These are phyloP conservation scores for Drechslera avenae DNA, from an alignment of 2,329 filamentous ascomycete genomes.

Conservation along the genomic window DNA sequence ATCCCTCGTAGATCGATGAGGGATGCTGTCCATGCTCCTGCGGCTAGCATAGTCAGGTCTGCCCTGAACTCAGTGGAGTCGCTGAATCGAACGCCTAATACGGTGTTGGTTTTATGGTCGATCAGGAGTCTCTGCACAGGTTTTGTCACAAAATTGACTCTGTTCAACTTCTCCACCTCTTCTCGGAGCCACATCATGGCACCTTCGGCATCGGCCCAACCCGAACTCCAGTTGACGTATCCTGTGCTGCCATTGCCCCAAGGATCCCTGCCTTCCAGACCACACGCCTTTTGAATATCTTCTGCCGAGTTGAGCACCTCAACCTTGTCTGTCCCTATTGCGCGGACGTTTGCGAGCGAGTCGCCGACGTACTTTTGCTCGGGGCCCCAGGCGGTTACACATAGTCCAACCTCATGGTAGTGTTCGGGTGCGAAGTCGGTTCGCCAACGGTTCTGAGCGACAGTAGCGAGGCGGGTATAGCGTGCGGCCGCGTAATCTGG, in stretches of 20 bases:
- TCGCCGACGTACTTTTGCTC: conserved; percentile 49
- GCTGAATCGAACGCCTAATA: conserved; percentile 65
- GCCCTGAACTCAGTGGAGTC: conserved; percentile 61
- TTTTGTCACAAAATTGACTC: conserved; percentile 57
- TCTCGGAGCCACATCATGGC: conserved; percentile 69
- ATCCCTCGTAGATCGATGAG: conserved; percentile 79
- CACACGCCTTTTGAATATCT: conserved; percentile 49
- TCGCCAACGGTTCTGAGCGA: conserved; percentile 73
- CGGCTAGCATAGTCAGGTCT: conserved; percentile 78
- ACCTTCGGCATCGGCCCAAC: conserved; percentile 79
- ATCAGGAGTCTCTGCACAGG: conserved; percentile 56
- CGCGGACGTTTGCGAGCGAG: conserved; percentile 44
- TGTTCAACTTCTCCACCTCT: conserved; percentile 59
- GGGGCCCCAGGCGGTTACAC: conserved; percentile 63
- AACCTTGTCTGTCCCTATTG: conserved; percentile 46
- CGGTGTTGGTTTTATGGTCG: conserved; percentile 38
- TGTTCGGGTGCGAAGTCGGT: conserved; percentile 66
- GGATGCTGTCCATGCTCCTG: conserved; percentile 83
- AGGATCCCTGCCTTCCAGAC: conserved; percentile 49
- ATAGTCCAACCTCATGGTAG: conserved; percentile 72
- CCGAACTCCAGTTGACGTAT: conserved; percentile 74
- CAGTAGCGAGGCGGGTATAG: conserved; percentile 74
- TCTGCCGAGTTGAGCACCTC: conserved; percentile 46
- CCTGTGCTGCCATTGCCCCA: conserved; percentile 62
- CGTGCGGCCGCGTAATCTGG: conserved; percentile 81